Percentiles rank a stretch among this genome's conserved stretches.
Conservation (phyloP, 495 filamentous ascomycete species). For the Oleoguttula mirabilis region DNA sequence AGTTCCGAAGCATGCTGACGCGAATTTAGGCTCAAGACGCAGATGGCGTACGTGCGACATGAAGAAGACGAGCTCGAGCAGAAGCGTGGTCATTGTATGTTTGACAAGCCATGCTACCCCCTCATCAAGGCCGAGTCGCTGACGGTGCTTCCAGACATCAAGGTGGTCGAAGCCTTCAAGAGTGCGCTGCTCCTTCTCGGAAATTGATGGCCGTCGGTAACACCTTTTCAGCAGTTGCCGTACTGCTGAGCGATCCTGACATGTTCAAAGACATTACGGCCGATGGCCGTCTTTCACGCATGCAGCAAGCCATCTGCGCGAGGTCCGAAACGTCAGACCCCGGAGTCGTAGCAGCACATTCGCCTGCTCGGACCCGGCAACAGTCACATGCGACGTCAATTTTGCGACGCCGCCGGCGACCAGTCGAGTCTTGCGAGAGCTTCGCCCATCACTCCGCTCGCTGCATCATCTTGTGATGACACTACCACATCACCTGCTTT, state of each 20-base stretch:
- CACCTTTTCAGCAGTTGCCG: slow-evolving; percentile 1
- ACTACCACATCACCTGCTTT: too few relatives aligned
- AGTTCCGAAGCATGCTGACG: not conserved
- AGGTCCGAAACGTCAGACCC: too few relatives aligned
- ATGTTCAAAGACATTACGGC: too few relatives aligned
- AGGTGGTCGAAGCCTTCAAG: slow-evolving; percentile 14
- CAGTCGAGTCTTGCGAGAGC: too few relatives aligned
- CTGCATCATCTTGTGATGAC: too few relatives aligned
- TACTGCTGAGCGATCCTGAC: slow-evolving; percentile 1
- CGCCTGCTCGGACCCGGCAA: too few relatives aligned
- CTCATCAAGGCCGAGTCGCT: not conserved
- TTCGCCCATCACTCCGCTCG: too few relatives aligned
- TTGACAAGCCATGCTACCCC: not conserved
- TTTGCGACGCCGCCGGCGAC: too few relatives aligned
- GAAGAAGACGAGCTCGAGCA: slow-evolving; percentile 19
- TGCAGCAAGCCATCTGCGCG: too few relatives aligned
- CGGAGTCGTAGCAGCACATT: too few relatives aligned
- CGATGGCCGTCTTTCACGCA: too few relatives aligned
- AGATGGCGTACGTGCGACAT: slow-evolving; percentile 16
- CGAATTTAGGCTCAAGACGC: slow-evolving; percentile 22
- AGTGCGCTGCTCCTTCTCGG: slow-evolving; percentile 12
- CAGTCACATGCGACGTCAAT: too few relatives aligned
- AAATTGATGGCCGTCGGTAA: slow-evolving; percentile 3
- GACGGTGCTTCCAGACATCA: slow-evolving; percentile 5
- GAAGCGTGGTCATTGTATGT: slow-evolving; percentile 22